Base-by-base conservation (phyloP, 2,329 filamentous ascomycete species). In the Aspergillus oerlinghausenensis region DNA sequence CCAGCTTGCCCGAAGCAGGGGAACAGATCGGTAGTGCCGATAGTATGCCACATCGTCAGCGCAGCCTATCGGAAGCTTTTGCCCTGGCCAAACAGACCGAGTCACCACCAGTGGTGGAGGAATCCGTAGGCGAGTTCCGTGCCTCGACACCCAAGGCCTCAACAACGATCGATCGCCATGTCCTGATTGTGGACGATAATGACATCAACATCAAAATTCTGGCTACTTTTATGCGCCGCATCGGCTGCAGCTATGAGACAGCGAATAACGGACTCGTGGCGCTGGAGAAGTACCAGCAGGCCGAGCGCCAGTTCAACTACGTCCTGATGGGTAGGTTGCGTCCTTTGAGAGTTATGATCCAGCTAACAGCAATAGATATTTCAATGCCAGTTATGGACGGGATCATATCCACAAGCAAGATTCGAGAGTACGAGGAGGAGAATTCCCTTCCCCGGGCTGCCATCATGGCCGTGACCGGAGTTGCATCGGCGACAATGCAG, bases 361-460 rank as follows among this genome's bases (percentile, higher is more conserved):
- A 25, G 4, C 57, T 42, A 45, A 29, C 21, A 4, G 66, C 51
- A 68, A 59, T 66, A 77, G 75, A 78, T 55, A 70, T 78, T 21
- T 73, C 70, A 17, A 78, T 78, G 75, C 76, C 76, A 1, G 62
- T 77, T 6, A 73, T 78, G 72, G 71, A 78, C 54, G 76, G 77
- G 1, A 73, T 79, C 26, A 68, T 71, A 25, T 74, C 76, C 6
- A 77, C 76, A 1, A 66, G 70, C 14, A 68, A 69, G 19, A 79
- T 79, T 54, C 70, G 77, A 21, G 62, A 67, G 25, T 63, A 67
- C 32, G 73, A 75, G 59, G 65, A 68, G 21, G 58, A 68, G 5
- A 61, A 67, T 6, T 54, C 59, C 1, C 54, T 66, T 2, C 49
- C 54, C 2, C 62, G 65, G 3, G 59, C 65, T 9, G 64, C 59